Base-by-base conservation (phyloP, 352 stramenopile genomes). In the Phytopythium chamaehyphon region DNA sequence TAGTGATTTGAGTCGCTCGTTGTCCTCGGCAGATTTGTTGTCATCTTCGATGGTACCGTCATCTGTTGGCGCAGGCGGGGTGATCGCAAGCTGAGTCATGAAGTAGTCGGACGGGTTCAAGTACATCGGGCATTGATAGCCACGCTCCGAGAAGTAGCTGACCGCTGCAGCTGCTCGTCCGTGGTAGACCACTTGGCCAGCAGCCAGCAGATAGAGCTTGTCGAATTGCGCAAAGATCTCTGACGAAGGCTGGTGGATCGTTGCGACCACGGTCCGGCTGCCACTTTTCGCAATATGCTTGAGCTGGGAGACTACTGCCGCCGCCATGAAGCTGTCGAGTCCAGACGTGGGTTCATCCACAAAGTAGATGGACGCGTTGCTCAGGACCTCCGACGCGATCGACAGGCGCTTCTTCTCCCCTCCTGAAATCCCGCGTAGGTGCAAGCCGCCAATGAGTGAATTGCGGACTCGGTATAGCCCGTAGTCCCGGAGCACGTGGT, bases 321-420 rank as follows among this genome's bases (percentile, higher is more conserved):
- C 68, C 9, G 65, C 59, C 64, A 73, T 81, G 59, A 69, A 77
- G 46, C 62, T 76, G 52, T 83, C 75, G 3, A 83, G 57, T 2
- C 71, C 86, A 6, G 70, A 76, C 18, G 74, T 90, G 0, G 84
- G 76, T 54, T 96, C 85, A 52, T 96, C 83, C 31, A 93, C 66
- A 35, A 95, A 93, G 23, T 93, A 53, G 7, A 91, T 47, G 33
- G 73, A 69, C 12, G 82, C 79, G 55, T 85, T 73, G 4, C 69
- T 81, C 9, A 96, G 58, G 5, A 95, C 65, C 60, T 95, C 81
- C 12, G 83, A 84, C 0, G 71, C 86, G 46, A 94, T 74, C 21
- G 73, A 77, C 21, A 96, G 64, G 0, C 83, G 71, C 64, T 95
- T 96, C 48, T 82, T 71, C 53, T 93, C 73, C n/a, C 83, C 82